These are phyloP conservation scores for Saccharomycopsis synnaedendra DNA, from an alignment of 805 yeast species.

Conservation along the genomic window DNA sequence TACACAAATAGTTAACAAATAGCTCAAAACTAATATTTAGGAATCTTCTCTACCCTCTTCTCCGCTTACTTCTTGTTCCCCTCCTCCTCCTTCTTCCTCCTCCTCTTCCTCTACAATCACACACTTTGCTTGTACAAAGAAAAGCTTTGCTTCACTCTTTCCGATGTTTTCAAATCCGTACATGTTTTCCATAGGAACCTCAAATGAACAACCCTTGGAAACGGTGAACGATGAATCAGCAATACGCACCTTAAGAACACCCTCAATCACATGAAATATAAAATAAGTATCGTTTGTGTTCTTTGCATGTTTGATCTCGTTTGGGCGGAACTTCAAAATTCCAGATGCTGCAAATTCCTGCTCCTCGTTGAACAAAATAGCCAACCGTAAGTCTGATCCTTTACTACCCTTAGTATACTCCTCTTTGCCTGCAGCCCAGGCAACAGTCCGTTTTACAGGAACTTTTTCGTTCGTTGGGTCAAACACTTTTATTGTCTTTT, in stretches of 20 bases:
- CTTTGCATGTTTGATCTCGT: constrained; percentile 48
- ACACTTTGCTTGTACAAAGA: constrained; percentile 61
- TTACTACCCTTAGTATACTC: constrained; percentile 31
- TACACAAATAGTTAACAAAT: too few species aligned
- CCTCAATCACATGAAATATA: constrained; percentile 65
- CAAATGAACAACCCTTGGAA: constrained; percentile 65
- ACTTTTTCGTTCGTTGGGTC: constrained; percentile 34
- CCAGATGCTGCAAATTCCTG: constrained; percentile 65
- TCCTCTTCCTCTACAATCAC: constrained; percentile 17
- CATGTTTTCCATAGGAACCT: constrained; percentile 66
- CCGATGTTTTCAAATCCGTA: constrained; percentile 62
- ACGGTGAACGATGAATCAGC: constrained; percentile 49
- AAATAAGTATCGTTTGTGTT: constrained; percentile 57
- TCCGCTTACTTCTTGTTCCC: neutral
- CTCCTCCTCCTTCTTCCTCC: constrained; percentile 6
- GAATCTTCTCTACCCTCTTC: too few species aligned
- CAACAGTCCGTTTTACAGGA: constrained; percentile 37
- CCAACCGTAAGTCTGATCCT: constrained; percentile 44
- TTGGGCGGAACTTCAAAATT: constrained; percentile 50
- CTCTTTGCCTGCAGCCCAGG: constrained; percentile 53
- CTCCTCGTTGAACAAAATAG: constrained; percentile 53
- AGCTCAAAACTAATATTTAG: too few species aligned
- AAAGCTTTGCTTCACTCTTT: constrained; percentile 41
- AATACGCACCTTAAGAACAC: constrained; percentile 57
- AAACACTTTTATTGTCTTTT: constrained; percentile 35